Evolutionary conservation across 345 rosid species (phyloP).

Genomic region (Garcia nutans): DNA sequence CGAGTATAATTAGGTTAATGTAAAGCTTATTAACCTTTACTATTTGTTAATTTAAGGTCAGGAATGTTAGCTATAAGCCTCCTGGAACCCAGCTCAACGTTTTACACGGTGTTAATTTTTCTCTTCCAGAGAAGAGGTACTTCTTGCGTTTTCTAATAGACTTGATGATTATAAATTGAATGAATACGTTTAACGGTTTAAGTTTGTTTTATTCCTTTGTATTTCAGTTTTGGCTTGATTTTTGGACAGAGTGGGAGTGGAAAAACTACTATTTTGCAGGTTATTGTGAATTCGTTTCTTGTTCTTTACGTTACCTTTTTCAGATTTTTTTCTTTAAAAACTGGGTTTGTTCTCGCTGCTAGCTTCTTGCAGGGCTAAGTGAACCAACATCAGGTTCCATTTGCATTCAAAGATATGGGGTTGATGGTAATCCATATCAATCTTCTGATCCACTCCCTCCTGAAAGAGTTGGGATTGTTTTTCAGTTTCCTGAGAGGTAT

Average conservation of each 20-base stretch:
- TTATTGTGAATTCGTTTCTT: constrained; percentile 13
- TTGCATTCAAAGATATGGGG: constrained; percentile 58
- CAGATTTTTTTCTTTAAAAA: neutral
- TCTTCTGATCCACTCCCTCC: constrained; percentile 48
- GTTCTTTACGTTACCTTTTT: constrained; percentile 3
- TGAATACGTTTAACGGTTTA: neutral
- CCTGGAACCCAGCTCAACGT: constrained; percentile 79
- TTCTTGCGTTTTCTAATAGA: constrained; percentile 7
- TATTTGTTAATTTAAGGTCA: constrained; percentile 40
- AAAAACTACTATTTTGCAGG: constrained; percentile 94
- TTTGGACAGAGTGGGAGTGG: constrained; percentile 98
- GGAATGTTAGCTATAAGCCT: constrained; percentile 68
- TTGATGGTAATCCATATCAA: constrained; percentile 49
- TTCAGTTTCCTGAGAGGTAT: constrained; percentile 97
- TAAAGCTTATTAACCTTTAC: constrained; percentile 12
- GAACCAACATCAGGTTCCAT: constrained; percentile 89
- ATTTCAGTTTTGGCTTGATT: constrained; percentile 81
- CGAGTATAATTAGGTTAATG: neutral
- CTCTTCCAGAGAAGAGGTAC: constrained; percentile 74
- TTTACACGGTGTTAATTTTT: constrained; percentile 65
- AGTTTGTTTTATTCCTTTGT: constrained; percentile 6
- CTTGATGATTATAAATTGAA: neutral
- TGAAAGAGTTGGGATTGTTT: constrained; percentile 85
- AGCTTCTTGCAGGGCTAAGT: constrained; percentile 91
- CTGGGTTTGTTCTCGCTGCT: constrained; percentile 11